These are phyloP conservation scores for Oryza nivara DNA, from an alignment of 176 grass and related monocot species.

Conservation along the genomic window DNA sequence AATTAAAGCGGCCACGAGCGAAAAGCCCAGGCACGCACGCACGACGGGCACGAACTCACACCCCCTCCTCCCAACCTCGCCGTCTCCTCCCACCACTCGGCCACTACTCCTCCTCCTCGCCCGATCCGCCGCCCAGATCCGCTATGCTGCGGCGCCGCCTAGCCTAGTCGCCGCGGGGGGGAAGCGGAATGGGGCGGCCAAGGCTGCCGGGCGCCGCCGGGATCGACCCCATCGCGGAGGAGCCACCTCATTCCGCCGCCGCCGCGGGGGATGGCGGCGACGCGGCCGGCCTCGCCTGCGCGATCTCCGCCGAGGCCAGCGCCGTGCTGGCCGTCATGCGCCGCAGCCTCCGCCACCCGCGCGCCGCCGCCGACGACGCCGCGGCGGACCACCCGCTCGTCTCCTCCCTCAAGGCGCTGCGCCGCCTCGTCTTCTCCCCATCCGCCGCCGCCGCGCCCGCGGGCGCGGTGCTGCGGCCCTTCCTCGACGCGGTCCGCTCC, in stretches of 20 bases:
- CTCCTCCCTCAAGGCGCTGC: slow-evolving; percentile 74
- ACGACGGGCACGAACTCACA: slow-evolving; percentile 34
- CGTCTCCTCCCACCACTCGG: slow-evolving; percentile 25
- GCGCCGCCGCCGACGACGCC: slow-evolving; percentile 53
- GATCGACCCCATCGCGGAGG: slow-evolving; percentile 73
- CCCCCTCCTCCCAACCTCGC: background rate
- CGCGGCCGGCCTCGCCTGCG: slow-evolving; percentile 68
- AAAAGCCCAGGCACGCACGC: slow-evolving; percentile 44
- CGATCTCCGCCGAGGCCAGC: slow-evolving; percentile 75
- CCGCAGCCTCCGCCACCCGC: slow-evolving; percentile 61
- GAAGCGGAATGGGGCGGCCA: slow-evolving; percentile 56
- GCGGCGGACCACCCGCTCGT: slow-evolving; percentile 70
- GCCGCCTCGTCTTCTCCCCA: slow-evolving; percentile 69
- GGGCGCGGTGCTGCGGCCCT: slow-evolving; percentile 59
- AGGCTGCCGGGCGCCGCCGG: slow-evolving; percentile 42
- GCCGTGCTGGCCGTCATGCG: slow-evolving; percentile 90
- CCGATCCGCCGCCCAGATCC: slow-evolving; percentile 50
- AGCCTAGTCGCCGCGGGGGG: background rate
- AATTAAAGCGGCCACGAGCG: slow-evolving; percentile 45
- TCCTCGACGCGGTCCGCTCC: slow-evolving; percentile 81
- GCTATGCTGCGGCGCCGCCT: background rate
- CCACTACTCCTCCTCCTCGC: background rate
- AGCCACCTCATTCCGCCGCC: slow-evolving; percentile 7
- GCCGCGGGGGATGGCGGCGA: background rate
- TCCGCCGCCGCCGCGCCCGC: slow-evolving; percentile 25